These are phyloP conservation scores for Leccinum disarticulatum DNA, from an alignment of 768 basidiomycete genomes.

Conservation along the genomic window DNA sequence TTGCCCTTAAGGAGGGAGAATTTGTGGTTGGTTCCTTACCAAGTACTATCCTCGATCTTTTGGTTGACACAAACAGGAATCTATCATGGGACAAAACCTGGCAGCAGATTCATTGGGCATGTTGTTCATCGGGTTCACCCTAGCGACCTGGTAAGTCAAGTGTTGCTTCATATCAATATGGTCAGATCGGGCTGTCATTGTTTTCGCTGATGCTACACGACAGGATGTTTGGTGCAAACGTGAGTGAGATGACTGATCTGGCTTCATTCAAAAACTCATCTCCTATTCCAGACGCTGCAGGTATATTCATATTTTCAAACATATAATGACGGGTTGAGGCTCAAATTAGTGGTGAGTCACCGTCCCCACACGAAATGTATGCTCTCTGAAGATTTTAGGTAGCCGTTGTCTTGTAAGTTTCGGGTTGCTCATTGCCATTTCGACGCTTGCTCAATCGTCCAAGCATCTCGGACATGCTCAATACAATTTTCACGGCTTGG, in stretches of 20 bases:
- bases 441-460: not conserved
- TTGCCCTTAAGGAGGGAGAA: not conserved
- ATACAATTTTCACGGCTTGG: conserved; percentile 10
- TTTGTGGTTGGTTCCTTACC: not conserved
- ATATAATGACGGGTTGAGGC: conserved; percentile 1
- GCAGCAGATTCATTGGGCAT: conserved; percentile 8
- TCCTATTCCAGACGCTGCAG: conserved; percentile 9
- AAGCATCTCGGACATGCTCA: conserved; percentile 17
- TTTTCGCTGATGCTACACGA: not conserved
- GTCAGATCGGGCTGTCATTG: not conserved
- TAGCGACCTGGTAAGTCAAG: conserved; percentile 14
- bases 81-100: not conserved
- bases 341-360: conserved; percentile 12
- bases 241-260: not conserved
- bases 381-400: conserved; percentile 1
- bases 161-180: not conserved
- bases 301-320: conserved; percentile 9
- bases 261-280: not conserved
- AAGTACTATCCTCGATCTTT: not conserved
- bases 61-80: not conserved
- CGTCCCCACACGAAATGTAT: not conserved
- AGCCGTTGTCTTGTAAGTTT: conserved; percentile 7
- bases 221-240: conserved; percentile 18
- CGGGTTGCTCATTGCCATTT: not conserved
- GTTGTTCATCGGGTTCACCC: conserved; percentile 11